Evolutionary conservation across 2,329 filamentous ascomycete species (phyloP).

Genomic region (Scedosporium boydii): DNA sequence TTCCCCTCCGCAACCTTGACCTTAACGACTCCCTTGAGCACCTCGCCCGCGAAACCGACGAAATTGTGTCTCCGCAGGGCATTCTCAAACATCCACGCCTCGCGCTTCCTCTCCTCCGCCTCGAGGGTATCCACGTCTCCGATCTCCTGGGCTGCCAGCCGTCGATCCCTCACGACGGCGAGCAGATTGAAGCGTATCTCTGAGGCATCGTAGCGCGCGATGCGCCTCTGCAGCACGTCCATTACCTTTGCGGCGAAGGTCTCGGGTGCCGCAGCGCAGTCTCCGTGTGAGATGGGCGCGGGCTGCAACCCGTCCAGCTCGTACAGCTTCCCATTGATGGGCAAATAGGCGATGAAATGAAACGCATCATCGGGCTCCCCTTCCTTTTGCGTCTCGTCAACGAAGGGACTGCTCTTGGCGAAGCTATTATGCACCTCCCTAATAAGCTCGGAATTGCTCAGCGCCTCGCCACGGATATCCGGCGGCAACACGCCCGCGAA

Average conservation of each 20-base stretch:
- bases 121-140: constrained; percentile 72
- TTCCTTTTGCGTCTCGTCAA: constrained; percentile 74
- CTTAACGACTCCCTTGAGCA: constrained; percentile 76
- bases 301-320: constrained; percentile 93
- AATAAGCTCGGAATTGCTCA: constrained; percentile 57
- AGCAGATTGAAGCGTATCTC: constrained; percentile 96
- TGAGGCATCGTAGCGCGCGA: constrained; percentile 71
- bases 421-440: constrained; percentile 84
- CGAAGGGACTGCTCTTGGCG: constrained; percentile 79
- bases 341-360: constrained; percentile 94
- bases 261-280: constrained; percentile 45
- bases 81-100: constrained; percentile 92
- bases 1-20: constrained; percentile 60
- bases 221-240: constrained; percentile 73
- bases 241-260: constrained; percentile 75
- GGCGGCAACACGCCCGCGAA: constrained; percentile 78
- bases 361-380: constrained; percentile 79
- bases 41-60: constrained; percentile 85
- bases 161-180: constrained; percentile 79
- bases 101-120: constrained; percentile 73
- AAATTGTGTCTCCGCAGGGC: constrained; percentile 88
- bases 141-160: constrained; percentile 66
- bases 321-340: constrained; percentile 71
- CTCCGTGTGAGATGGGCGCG: constrained; percentile 80
- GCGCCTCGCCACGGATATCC: constrained; percentile 54